Evolutionary conservation across 129 eudicot genomes (phyloP).

Genomic region (Helichrysum umbraculigerum): DNA sequence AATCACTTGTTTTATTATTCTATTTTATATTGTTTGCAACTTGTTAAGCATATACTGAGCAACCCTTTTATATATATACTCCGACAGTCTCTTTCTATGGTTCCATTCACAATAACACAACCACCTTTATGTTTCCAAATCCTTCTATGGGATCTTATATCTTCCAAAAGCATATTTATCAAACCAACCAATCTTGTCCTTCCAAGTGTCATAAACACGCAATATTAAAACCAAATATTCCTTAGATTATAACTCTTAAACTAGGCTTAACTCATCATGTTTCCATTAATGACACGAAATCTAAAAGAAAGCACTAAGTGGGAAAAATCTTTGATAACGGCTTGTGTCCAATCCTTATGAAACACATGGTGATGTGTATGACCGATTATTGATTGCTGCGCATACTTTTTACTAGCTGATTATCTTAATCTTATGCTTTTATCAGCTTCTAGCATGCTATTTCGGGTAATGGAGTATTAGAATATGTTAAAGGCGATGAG

Average conservation of each 20-base stretch:
- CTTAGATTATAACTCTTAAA: constrained; percentile 8
- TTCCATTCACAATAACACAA: constrained; percentile 29
- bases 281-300: constrained; percentile 26
- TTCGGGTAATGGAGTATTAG: constrained; percentile 42
- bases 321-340: constrained; percentile 30
- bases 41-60: constrained; percentile 28
- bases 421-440: constrained; percentile 27
- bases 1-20: background rate
- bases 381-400: constrained; percentile 15
- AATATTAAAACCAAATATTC: constrained; percentile 5
- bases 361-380: constrained; percentile 33
- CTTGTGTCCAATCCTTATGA: constrained; percentile 37
- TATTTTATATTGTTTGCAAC: constrained; percentile 36
- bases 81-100: constrained; percentile 30
- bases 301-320: constrained; percentile 28
- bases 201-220: constrained; percentile 28
- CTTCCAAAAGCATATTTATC: constrained; percentile 17
- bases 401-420: constrained; percentile 6
- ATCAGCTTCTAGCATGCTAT: constrained; percentile 49
- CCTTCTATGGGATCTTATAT: constrained; percentile 13
- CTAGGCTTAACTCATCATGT: constrained; percentile 28
- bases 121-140: constrained; percentile 25
- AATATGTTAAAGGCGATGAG: constrained; percentile 39
- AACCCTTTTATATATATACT: constrained; percentile 38
- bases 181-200: constrained; percentile 6